phyloP scores from a whole-genome alignment of 2,329 filamentous ascomycete species.

The Venturia effusa region DNA sequence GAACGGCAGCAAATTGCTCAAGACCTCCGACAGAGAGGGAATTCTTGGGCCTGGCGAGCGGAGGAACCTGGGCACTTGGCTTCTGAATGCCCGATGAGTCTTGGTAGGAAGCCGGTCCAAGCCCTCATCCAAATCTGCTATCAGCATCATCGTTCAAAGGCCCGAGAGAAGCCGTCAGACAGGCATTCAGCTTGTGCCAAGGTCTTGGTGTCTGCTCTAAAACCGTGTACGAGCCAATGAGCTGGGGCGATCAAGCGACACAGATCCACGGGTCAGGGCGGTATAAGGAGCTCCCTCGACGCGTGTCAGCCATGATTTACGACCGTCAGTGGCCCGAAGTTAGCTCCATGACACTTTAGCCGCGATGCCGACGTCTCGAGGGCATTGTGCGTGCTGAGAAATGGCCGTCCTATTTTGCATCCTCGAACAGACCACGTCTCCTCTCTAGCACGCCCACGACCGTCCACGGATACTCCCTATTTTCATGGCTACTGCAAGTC shows the following conservation, averaged over 20 bases:
- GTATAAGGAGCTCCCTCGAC: not conserved
- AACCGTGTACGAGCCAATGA: not conserved
- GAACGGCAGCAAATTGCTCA: not conserved
- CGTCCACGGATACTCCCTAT: not conserved
- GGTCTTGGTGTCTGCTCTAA: not conserved
- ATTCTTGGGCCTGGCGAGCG: not conserved
- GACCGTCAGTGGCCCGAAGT: not conserved
- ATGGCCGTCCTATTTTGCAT: not conserved
- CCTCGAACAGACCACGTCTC: not conserved
- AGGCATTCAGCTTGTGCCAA: not conserved
- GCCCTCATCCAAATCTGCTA: not conserved
- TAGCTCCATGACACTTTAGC: not conserved
- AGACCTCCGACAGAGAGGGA: conserved; percentile 3
- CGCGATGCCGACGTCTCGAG: not conserved
- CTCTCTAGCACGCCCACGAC: not conserved
- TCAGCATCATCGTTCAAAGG: not conserved
- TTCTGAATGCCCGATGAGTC: not conserved
- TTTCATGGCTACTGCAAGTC: not conserved
- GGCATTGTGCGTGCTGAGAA: not conserved
- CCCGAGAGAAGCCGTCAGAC: not conserved
- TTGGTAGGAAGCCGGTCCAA: not conserved
- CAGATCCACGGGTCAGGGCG: not conserved
- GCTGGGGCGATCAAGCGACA: not conserved
- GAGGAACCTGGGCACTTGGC: not conserved
- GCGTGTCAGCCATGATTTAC: not conserved